Evolutionary conservation across 208 protist genomes (phyloP).

Genomic region (Naegleria fowleri): DNA sequence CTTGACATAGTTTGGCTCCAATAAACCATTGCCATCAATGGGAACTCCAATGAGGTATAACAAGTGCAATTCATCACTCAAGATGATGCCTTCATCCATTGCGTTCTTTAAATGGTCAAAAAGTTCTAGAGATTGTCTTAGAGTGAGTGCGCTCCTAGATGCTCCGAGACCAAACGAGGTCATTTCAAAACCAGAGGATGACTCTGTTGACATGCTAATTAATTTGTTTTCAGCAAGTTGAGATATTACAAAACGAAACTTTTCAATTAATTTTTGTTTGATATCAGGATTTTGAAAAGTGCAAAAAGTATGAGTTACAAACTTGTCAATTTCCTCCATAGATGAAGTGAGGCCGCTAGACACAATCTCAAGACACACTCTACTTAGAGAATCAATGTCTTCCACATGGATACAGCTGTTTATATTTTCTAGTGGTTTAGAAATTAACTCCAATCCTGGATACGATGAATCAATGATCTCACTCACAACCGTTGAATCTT

Average conservation of each 20-base stretch:
- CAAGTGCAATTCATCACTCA: not conserved
- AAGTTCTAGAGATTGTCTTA: not conserved
- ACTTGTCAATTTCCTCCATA: not conserved
- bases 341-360: not conserved
- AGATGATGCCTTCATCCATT: constrained; percentile 12
- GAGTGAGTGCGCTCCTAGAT: not conserved
- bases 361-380: not conserved
- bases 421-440: not conserved
- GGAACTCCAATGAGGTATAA: not conserved
- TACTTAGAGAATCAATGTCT: not conserved
- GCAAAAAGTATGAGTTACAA: not conserved
- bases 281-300: not conserved
- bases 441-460: not conserved
- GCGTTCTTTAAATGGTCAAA: not conserved
- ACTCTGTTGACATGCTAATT: not conserved
- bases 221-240: not conserved
- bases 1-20: not conserved
- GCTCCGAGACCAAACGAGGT: not conserved
- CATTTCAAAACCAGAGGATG: not conserved
- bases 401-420: not conserved
- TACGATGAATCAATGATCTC: not conserved
- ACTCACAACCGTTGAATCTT: not conserved
- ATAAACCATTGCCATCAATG: not conserved
- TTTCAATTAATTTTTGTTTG: not conserved
- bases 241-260: not conserved